Evolutionary conservation across 768 basidiomycete species (phyloP), one percentile per base, ranked within the genome.

Genomic region (Gloeopeniophorella convolvens): DNA sequence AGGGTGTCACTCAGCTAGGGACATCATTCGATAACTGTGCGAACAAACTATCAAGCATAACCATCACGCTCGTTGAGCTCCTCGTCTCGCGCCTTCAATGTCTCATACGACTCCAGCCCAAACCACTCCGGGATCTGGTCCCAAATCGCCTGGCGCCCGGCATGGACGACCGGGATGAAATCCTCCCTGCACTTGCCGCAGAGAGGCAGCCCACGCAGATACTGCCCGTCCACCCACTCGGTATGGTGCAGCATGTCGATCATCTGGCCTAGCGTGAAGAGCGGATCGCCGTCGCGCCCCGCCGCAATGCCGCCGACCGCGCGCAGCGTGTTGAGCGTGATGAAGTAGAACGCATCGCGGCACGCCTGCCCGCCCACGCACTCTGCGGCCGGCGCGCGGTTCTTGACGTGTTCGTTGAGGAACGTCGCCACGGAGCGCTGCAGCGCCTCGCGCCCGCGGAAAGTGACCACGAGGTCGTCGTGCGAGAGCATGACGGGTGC

Each of bases 201-300:
- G 70, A 73, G 79, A 66, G 62, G 69, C 55, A 83, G 61, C 41
- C 78, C 77, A 50, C 77, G 76, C 61, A 68, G 67, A 48, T 66
- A 63, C 3, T 48, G 56, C 33, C 82, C 83, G 62, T 83, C 79
- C 40, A 78, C 77, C 62, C 84, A 85, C 62, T 87, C 85, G 43
- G 74, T 81, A 42, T 85, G 70, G 18, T 74, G 72, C 37, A 88
- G 70, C 86, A 88, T 87, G 59, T 84, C 84, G 46, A 72, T 70
- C 13, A 80, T 80, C 65, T 86, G 85, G 4, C 70, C 59, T 36
- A 89, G 74, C 48, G 84, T 83, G 60, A 74, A 85, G 20, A 89
- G 65, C 44, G 83, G 81, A 60, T 89, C 86, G 3, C 80, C 85
- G 59, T 88, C 85, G 21, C 86, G 72, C 40, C 85, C 85, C 47